Evolutionary conservation across 2,329 filamentous ascomycete species (phyloP).

Genomic region (Aspergillus transmontanensis): DNA sequence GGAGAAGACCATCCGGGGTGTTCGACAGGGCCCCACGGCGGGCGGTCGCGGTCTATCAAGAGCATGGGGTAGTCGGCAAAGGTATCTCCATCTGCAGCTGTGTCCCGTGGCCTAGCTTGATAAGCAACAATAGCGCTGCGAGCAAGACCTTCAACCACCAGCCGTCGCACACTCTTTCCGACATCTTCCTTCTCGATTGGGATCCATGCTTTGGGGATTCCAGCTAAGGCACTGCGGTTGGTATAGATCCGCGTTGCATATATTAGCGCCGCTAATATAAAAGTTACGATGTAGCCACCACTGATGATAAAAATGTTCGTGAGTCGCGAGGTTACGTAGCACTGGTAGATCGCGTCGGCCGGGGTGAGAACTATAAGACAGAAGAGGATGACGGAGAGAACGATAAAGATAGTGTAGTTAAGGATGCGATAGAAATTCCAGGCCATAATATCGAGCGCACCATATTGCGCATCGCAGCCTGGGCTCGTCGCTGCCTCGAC

Average conservation of each 20-base stretch:
- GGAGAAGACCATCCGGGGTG: conserved; percentile 91
- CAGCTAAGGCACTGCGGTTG: conserved; percentile 74
- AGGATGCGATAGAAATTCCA: conserved; percentile 70
- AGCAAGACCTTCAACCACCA: conserved; percentile 72
- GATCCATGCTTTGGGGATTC: conserved; percentile 84
- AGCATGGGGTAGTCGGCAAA: conserved; percentile 34
- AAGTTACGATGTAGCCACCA: conserved; percentile 73
- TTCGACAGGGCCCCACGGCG: conserved; percentile 79
- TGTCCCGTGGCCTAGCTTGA: conserved; percentile 70
- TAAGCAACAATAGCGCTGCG: conserved; percentile 81
- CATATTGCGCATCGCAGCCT: conserved; percentile 21
- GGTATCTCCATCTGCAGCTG: conserved; percentile 41
- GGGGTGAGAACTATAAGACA: conserved; percentile 78
- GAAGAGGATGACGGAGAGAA: conserved; percentile 73
- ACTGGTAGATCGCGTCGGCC: conserved; percentile 77
- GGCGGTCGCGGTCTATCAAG: conserved; percentile 43
- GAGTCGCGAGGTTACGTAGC: conserved; percentile 64
- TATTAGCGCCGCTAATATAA: conserved; percentile 70
- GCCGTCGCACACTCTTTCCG: conserved; percentile 69
- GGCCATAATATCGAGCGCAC: conserved; percentile 32
- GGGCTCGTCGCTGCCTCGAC: neutral
- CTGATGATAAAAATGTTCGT: conserved; percentile 84
- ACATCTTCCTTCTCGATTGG: conserved; percentile 86
- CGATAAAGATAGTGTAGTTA: conserved; percentile 76
- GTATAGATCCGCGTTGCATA: conserved; percentile 86